Conservation (phyloP, 1,139 yeast species). For the Meyerozyma athensensis region DNA sequence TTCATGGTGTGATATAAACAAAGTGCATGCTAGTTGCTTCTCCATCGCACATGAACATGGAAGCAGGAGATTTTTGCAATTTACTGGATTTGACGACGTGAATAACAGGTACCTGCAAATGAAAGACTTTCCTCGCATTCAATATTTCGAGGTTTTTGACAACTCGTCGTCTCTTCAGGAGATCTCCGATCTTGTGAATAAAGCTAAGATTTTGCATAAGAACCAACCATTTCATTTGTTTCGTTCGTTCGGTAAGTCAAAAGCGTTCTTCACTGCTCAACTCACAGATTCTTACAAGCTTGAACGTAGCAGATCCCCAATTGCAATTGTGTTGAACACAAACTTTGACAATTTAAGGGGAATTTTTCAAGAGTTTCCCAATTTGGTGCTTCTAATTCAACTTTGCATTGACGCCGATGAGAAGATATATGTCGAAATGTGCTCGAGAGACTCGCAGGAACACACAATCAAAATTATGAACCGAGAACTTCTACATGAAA, state of each 20-base stretch:
- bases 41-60: slow-evolving; percentile 10
- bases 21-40: slow-evolving; percentile 45
- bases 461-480: slow-evolving; percentile 15
- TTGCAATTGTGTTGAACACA: slow-evolving; percentile 62
- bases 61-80: slow-evolving; percentile 21
- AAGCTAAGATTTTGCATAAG: slow-evolving; percentile 75
- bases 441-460: slow-evolving; percentile 13
- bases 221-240: slow-evolving; percentile 85
- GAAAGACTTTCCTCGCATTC: slow-evolving; percentile 11
- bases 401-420: slow-evolving; percentile 29
- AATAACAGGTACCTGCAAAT: slow-evolving; percentile 5
- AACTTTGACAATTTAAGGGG: slow-evolving; percentile 25
- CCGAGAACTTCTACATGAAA: slow-evolving; percentile 17
- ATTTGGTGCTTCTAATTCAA: slow-evolving; percentile 39
- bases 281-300: slow-evolving; percentile 52
- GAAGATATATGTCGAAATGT: slow-evolving; percentile 12
- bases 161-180: slow-evolving; percentile 19
- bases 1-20: slow-evolving; percentile 64
- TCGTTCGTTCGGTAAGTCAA: slow-evolving; percentile 41
- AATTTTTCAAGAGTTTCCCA: slow-evolving; percentile 21
- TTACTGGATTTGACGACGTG: slow-evolving; percentile 15
- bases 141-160: slow-evolving; percentile 20
- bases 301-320: slow-evolving; percentile 59
- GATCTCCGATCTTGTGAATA: slow-evolving; percentile 63
- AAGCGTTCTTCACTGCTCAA: slow-evolving; percentile 76